phyloP scores from a whole-genome alignment of 2,329 filamentous ascomycete genomes.

The Fusarium humuli region DNA sequence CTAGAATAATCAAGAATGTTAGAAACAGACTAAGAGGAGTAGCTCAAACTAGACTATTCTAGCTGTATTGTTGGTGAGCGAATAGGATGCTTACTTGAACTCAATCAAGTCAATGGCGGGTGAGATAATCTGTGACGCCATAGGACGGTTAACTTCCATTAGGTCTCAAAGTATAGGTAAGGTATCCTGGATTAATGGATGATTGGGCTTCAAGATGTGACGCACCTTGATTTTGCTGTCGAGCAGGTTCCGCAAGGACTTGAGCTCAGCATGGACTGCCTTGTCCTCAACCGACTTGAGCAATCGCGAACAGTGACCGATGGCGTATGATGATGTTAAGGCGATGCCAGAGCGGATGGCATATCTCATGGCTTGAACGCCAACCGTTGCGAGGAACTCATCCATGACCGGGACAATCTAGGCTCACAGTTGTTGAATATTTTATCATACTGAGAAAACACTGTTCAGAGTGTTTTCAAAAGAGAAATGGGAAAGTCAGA shows the following conservation, averaged over 20 bases:
- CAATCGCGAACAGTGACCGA: slow-evolving; percentile 82
- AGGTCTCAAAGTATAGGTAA: background rate
- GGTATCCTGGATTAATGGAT: background rate
- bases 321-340: slow-evolving; percentile 86
- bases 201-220: background rate
- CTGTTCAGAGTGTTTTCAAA: background rate
- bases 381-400: slow-evolving; percentile 64
- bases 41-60: slow-evolving; percentile 6
- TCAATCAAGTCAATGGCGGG: slow-evolving; percentile 94
- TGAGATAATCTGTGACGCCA: slow-evolving; percentile 76
- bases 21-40: slow-evolving; percentile 16
- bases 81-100: slow-evolving; percentile 71
- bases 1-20: slow-evolving; percentile 46
- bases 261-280: slow-evolving; percentile 75
- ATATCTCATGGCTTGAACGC: slow-evolving; percentile 86
- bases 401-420: slow-evolving; percentile 69
- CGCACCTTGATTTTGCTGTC: slow-evolving; percentile 86
- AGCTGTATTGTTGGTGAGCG: slow-evolving; percentile 16
- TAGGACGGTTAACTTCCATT: slow-evolving; percentile 11
- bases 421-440: slow-evolving; percentile 1
- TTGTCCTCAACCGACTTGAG: slow-evolving; percentile 81
- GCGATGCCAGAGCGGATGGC: slow-evolving; percentile 89
- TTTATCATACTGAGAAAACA: slow-evolving; percentile 28
- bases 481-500: slow-evolving; percentile 2
- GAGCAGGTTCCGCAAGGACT: slow-evolving; percentile 76